Conservation (phyloP, 352 stramenopile genomes). For the Pythium guiyangense region DNA sequence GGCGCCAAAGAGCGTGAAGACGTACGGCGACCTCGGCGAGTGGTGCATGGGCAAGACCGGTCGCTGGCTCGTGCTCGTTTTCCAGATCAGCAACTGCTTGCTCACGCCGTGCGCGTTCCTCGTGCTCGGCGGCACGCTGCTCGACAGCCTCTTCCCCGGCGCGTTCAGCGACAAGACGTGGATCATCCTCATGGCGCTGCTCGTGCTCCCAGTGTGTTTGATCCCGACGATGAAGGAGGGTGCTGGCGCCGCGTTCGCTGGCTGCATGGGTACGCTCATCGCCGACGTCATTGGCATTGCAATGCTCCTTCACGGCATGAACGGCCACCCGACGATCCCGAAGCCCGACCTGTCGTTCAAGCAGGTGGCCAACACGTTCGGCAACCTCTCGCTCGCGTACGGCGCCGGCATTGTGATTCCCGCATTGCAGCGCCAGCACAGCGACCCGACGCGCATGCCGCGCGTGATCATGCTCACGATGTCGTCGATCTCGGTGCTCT, state of each 20-base stretch:
- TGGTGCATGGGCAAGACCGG: conserved; percentile 20
- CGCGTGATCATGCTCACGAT: conserved; percentile 22
- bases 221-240: conserved; percentile 46
- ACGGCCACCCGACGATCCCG: conserved; percentile 7
- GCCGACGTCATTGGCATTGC: conserved; percentile 36
- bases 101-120: conserved; percentile 14
- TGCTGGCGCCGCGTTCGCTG: conserved; percentile 31
- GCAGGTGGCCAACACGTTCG: conserved; percentile 19
- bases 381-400: no score
- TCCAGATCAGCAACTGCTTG: conserved; percentile 10
- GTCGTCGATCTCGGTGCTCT: conserved; percentile 19
- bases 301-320: conserved; percentile 5
- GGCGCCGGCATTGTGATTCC: conserved; percentile 26
- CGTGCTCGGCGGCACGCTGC: conserved; percentile 47
- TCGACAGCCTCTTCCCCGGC: conserved; percentile 42
- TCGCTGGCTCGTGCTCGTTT: conserved; percentile 16
- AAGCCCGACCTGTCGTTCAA: conserved; percentile 19
- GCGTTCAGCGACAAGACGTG: conserved; percentile 42
- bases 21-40: conserved; percentile 22
- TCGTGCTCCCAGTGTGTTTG: conserved; percentile 29
- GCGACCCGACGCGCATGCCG: conserved; percentile 23
- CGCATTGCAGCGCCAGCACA: conserved; percentile 21
- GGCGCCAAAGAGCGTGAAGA: conserved; percentile 17
- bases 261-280: conserved; percentile 42
- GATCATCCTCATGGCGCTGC: conserved; percentile 46